Conservation (phyloP, 2,329 filamentous ascomycete genomes). For the Zopfia rhizophila region DNA sequence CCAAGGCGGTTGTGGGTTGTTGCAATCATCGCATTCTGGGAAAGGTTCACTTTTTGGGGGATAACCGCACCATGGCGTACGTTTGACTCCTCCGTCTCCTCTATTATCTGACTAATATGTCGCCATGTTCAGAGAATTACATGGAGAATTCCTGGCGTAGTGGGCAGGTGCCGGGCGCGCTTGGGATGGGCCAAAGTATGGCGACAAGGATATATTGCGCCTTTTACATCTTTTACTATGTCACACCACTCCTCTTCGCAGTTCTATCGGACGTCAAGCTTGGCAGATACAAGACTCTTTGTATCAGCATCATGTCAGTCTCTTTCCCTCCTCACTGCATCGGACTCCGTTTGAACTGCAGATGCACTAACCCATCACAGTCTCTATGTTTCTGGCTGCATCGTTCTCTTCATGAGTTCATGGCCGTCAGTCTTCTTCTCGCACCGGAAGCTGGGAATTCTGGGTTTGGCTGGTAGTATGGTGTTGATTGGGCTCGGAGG, state of each 20-base stretch:
- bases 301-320: slow-evolving; percentile 38
- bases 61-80: slow-evolving; percentile 45
- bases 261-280: slow-evolving; percentile 52
- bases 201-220: slow-evolving; percentile 66
- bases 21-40: slow-evolving; percentile 37
- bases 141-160: slow-evolving; percentile 51
- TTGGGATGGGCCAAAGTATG: slow-evolving; percentile 43
- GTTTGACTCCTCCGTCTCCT: slow-evolving; percentile 11
- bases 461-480: slow-evolving; percentile 39
- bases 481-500: slow-evolving; percentile 52
- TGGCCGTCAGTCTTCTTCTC: slow-evolving; percentile 29
- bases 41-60: slow-evolving; percentile 41
- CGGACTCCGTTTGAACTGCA: not conserved
- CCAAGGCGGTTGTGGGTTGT: slow-evolving; percentile 38
- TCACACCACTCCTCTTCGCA: slow-evolving; percentile 48
- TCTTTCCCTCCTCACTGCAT: slow-evolving; percentile 3
- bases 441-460: slow-evolving; percentile 28
- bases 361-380: slow-evolving; percentile 8
- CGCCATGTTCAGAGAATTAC: slow-evolving; percentile 51
- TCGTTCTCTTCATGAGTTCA: slow-evolving; percentile 34
- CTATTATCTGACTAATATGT: not conserved
- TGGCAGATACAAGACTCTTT: slow-evolving; percentile 51
- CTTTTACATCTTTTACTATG: slow-evolving; percentile 64
- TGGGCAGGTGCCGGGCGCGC: slow-evolving; percentile 46
- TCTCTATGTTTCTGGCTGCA: slow-evolving; percentile 38